Evolutionary conservation across 495 filamentous ascomycete genomes (phyloP).

Genomic region (Darksidea phi): DNA sequence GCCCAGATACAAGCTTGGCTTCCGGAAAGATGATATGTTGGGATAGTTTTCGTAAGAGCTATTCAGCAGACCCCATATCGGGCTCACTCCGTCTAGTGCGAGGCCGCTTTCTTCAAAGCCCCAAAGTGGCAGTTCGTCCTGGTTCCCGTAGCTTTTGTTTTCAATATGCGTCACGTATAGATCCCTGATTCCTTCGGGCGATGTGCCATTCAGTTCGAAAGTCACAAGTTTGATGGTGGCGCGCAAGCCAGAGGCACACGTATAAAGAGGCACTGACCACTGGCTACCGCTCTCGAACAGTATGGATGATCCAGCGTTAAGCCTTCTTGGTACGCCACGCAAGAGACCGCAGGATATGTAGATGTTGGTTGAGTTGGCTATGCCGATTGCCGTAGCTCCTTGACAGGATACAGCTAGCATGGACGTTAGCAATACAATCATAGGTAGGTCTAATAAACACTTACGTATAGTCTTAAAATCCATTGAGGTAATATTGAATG

Average conservation of each 20-base stretch:
- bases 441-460: slow-evolving; percentile 10
- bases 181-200: slow-evolving; percentile 34
- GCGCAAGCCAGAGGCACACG: slow-evolving; percentile 45
- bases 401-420: slow-evolving; percentile 35
- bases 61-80: slow-evolving; percentile 46
- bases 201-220: slow-evolving; percentile 43
- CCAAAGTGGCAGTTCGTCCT: slow-evolving; percentile 40
- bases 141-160: slow-evolving; percentile 36
- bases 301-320: slow-evolving; percentile 34
- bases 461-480: slow-evolving; percentile 31
- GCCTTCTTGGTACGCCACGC: slow-evolving; percentile 40
- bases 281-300: slow-evolving; percentile 40
- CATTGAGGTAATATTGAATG: slow-evolving; percentile 7
- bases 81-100: slow-evolving; percentile 28
- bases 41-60: no score
- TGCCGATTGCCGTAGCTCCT: slow-evolving; percentile 33
- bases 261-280: slow-evolving; percentile 47
- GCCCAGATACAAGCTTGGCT: no score
- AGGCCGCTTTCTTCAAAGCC: slow-evolving; percentile 43
- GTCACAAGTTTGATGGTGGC: slow-evolving; percentile 48
- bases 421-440: not conserved
- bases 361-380: slow-evolving; percentile 48
- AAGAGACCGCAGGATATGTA: slow-evolving; percentile 45
- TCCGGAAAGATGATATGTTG: no score
- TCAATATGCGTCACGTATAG: slow-evolving; percentile 36